Evolutionary conservation across 345 rosid genomes (phyloP), one percentile per base, ranked within the genome.

Genomic region (Theobroma cacao): DNA sequence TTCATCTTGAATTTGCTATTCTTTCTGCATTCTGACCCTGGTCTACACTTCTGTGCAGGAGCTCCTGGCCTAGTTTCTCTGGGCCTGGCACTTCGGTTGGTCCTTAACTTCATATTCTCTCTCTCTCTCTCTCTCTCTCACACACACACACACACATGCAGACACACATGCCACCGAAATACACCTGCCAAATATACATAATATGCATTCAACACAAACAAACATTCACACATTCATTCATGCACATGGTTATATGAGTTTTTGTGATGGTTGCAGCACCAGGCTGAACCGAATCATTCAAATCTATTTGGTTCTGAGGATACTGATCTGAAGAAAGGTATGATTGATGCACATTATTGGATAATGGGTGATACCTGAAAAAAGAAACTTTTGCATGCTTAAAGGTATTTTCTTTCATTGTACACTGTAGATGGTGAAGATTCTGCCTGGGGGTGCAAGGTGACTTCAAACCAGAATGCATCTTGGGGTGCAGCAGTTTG

Each of bases 401-500:
- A 70, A 70, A 30, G 59, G 41, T 71, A 2, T 31, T 48, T 31
- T 20, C 17, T 71, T 71, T 50, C 15, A 18, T 45, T 20, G 3
- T 47, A n/a, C n/a, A n/a, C n/a, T n/a, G n/a, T 65, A 75, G 86
- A 79, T 79, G 80, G 74, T 71, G 87, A 79, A 79, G 84, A 84
- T 77, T 53, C 79, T 75, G 83, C 83, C 31, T 89, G 92, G 94
- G 90, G 69, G 31, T 53, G 26, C 36, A 83, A 85, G 79, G 82
- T 53, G 58, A 77, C 82, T 52, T 24, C 82, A 74, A 82, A 80
- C 75, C 84, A 80, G 82, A 80, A 71, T 76, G 82, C 90, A 10
- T 81, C 90, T 41, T 87, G 98, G 97, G 88, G 80, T 77, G 82
- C 78, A 58, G 79, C 91, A 61, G 78, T 87, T 62, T 70, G 86